phyloP scores from a whole-genome alignment of 2,329 filamentous ascomycete genomes.

The Shiraia sp. region DNA sequence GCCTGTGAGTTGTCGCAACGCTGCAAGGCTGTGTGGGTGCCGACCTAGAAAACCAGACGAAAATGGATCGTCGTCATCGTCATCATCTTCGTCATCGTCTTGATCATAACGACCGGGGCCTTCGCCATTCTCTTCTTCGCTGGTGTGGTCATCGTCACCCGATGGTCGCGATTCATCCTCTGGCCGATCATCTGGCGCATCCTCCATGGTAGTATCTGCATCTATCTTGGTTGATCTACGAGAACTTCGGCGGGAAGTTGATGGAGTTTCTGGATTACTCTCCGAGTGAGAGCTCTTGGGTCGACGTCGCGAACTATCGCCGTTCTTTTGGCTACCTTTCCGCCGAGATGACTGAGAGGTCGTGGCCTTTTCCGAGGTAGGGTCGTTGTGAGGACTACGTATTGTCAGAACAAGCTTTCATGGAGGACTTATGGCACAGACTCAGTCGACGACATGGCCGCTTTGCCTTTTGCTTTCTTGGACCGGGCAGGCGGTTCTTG shows the following conservation, averaged over 20 bases:
- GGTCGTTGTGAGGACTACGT: slow-evolving; percentile 64
- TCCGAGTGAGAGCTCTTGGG: slow-evolving; percentile 29
- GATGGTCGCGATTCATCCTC: slow-evolving; percentile 49
- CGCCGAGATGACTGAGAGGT: slow-evolving; percentile 67
- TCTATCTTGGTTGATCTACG: slow-evolving; percentile 51
- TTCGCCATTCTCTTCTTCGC: slow-evolving; percentile 58
- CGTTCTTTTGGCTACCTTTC: slow-evolving; percentile 75
- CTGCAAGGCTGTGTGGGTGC: slow-evolving; percentile 65
- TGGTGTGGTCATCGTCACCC: slow-evolving; percentile 44
- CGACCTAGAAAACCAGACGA: slow-evolving; percentile 67
- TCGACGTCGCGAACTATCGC: slow-evolving; percentile 26
- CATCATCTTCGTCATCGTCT: slow-evolving; percentile 56
- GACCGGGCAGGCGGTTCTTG: slow-evolving; percentile 52
- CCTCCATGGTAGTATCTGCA: slow-evolving; percentile 72
- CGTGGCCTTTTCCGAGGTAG: slow-evolving; percentile 64
- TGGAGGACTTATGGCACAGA: slow-evolving; percentile 48
- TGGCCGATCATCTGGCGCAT: slow-evolving; percentile 65
- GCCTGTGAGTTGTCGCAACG: slow-evolving; percentile 82
- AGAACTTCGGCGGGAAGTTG: slow-evolving; percentile 37
- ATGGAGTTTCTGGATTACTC: slow-evolving; percentile 24
- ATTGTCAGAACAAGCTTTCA: slow-evolving; percentile 23
- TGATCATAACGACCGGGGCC: slow-evolving; percentile 50
- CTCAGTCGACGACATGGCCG: slow-evolving; percentile 74
- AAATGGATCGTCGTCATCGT: slow-evolving; percentile 64
- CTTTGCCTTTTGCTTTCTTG: slow-evolving; percentile 63